Percentiles rank a stretch among this genome's conserved stretches.
Evolutionary conservation across 106 monocot genomes (phyloP).

Genomic region (Vanilla planifolia): DNA sequence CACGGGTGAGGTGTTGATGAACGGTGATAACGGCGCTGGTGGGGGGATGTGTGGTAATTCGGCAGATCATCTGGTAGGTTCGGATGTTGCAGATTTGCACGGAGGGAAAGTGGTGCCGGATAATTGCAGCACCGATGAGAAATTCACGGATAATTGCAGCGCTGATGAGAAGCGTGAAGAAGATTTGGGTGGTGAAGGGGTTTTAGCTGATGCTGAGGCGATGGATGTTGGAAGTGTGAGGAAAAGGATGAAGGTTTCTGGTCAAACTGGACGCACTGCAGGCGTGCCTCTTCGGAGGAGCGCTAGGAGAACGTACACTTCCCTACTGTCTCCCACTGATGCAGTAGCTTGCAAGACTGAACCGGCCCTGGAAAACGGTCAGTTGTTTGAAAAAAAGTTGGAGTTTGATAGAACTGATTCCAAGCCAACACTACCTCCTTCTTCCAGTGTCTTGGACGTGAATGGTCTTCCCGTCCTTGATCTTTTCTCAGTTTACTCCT

Average conservation of each 20-base stretch:
- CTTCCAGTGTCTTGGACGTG: conserved; percentile 57
- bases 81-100: not conserved
- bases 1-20: conserved; percentile 2
- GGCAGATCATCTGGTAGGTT: not conserved
- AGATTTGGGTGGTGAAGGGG: conserved; percentile 4
- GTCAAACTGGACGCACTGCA: conserved; percentile 1
- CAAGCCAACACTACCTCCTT: conserved; percentile 58
- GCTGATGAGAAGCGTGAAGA: not conserved
- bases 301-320: conserved; percentile 38
- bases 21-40: not conserved
- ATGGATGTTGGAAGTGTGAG: conserved; percentile 8
- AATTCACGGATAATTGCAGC: not conserved
- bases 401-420: conserved; percentile 5
- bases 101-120: not conserved
- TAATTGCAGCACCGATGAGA: too few species aligned
- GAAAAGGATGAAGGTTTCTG: conserved; percentile 37
- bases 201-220: not conserved
- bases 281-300: conserved; percentile 65
- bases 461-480: conserved; percentile 67
- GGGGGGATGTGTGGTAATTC: not conserved
- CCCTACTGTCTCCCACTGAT: conserved; percentile 4
- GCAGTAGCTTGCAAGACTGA: conserved; percentile 1
- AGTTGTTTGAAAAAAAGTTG: not conserved
- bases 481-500: conserved; percentile 82
- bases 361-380: not conserved